Conservation (phyloP, 2,329 filamentous ascomycete species). For the Aspergillus clavatus region DNA sequence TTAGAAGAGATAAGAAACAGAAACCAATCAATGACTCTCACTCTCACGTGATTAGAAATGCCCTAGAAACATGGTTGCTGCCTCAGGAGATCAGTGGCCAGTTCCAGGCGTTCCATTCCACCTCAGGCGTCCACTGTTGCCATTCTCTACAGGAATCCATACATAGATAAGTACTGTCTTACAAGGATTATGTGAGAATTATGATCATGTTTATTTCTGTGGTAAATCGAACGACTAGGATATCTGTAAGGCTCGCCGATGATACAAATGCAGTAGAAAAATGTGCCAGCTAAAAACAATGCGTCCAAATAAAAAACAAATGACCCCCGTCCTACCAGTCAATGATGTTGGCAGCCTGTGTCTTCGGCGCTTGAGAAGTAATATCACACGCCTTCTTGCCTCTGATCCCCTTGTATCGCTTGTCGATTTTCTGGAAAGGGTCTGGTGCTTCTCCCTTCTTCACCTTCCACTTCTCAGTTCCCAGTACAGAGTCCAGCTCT, state of each 20-base stretch:
- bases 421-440: conserved; percentile 54
- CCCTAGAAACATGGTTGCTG: neutral
- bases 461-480: conserved; percentile 74
- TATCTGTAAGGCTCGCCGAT: neutral
- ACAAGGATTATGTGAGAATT: neutral
- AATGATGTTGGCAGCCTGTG: conserved; percentile 25
- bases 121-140: neutral
- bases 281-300: neutral
- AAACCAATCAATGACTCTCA: neutral
- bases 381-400: conserved; percentile 45
- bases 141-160: too few relatives aligned
- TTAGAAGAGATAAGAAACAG: conserved; percentile 1
- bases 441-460: conserved; percentile 61
- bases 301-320: conserved; percentile 1
- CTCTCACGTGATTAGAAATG: neutral
- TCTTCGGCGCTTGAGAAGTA: conserved; percentile 9
- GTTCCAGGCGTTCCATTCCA: too few relatives aligned
- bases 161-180: neutral
- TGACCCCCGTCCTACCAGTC: conserved; percentile 26
- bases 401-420: conserved; percentile 52
- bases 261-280: neutral
- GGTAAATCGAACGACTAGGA: neutral
- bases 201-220: neutral
- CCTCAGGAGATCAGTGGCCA: neutral
- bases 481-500: conserved; percentile 73